Base-by-base conservation (phyloP, 768 basidiomycete genomes). In the Amanita rimosa region DNA sequence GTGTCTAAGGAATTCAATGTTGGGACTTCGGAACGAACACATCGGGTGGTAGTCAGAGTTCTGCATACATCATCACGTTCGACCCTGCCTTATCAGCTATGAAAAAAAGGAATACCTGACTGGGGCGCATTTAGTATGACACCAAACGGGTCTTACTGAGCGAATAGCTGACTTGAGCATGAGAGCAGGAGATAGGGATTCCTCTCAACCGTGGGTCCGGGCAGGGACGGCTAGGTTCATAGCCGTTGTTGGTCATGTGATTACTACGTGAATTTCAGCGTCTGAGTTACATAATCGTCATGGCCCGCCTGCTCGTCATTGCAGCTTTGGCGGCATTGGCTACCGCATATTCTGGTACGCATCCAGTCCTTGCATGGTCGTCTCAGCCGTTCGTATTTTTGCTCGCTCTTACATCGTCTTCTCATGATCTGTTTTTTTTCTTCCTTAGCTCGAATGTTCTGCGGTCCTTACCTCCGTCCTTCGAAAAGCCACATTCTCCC, bases 281-380 rank as follows among this genome's bases (percentile, higher is more conserved):
- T n/a, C n/a, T n/a, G n/a, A n/a, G n/a, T n/a, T n/a, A 9, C 27
- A 1, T 7, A 27, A 27, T 8, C 27, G 46, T 33, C 45, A 67
- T 64, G 49, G 60, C 60, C 52, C 65, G 68, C 24, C 57, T 72
- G 47, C 55, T 72, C 53, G 49, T 76, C 43, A 62, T 78, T 40
- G 62, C 71, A 27, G 68, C 72, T 17, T 57, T 79, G 34, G 68
- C 71, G 34, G 68, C 70, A 4, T 58, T 73, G 5, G 76, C 67
- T 2, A 57, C 73, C 26, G 83, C 81, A 3, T 85, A 76, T 62
- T 75, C 74, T 7, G 69, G 78, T 49, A 83, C 84, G 0, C 61
- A 68, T 4, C 86, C 86, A 7, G 58, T 88, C 11, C 62, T 89
- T 2, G 76, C 77, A 9, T 89, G 87, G 85, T 78, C 85, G 1